Conservation (phyloP, 2,329 filamentous ascomycete species). For the Aspergillus sp. region DNA sequence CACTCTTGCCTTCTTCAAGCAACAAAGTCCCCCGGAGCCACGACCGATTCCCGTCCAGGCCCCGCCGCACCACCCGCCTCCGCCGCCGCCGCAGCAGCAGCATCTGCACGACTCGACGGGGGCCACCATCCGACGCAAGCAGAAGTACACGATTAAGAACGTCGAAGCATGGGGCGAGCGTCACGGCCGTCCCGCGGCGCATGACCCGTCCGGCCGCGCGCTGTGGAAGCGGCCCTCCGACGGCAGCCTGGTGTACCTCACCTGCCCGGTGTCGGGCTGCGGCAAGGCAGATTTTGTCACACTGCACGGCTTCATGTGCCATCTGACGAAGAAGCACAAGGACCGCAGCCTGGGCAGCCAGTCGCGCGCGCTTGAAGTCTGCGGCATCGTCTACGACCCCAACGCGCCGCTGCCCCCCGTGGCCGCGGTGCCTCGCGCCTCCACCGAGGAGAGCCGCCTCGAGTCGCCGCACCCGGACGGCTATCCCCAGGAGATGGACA, state of each 20-base stretch:
- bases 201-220: conserved; percentile 36
- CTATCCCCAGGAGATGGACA: conserved; percentile 29
- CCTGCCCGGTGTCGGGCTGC: conserved; percentile 37
- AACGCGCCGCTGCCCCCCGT: conserved; percentile 36
- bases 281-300: conserved; percentile 42
- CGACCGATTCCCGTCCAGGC: conserved; percentile 27
- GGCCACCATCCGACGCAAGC: conserved; percentile 33
- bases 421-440: conserved; percentile 28
- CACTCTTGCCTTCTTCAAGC: conserved; percentile 41
- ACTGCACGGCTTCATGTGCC: conserved; percentile 42
- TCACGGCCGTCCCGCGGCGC: conserved; percentile 39
- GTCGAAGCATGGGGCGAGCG: conserved; percentile 42
- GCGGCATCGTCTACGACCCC: conserved; percentile 37
- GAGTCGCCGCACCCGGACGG: conserved; percentile 31
- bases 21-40: conserved; percentile 39
- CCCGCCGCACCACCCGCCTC: conserved; percentile 19
- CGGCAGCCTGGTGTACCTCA: conserved; percentile 37
- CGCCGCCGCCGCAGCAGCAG: conserved; percentile 19
- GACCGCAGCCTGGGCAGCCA: conserved; percentile 40
- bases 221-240: conserved; percentile 42
- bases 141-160: conserved; percentile 43
- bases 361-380: conserved; percentile 39
- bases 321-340: conserved; percentile 42
- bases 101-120: conserved; percentile 27
- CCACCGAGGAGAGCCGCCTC: conserved; percentile 34